Percentiles rank a stretch among this genome's conserved stretches.
Conservation (phyloP, 148 eudicot species). For the Polygonum maritimum region DNA sequence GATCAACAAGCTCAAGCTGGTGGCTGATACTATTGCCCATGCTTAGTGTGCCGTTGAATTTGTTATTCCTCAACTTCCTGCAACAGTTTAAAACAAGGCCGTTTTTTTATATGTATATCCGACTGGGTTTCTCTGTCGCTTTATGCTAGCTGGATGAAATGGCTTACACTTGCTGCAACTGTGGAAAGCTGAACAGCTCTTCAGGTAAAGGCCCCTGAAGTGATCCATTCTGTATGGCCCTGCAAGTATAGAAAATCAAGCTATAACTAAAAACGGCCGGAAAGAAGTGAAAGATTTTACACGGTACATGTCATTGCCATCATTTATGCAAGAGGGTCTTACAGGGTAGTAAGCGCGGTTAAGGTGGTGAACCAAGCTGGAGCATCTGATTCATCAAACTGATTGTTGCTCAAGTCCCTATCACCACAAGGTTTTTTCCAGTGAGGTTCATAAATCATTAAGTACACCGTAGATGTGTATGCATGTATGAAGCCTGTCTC, state of each 20-base stretch:
- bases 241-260: constrained; percentile 14
- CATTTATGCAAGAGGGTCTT: constrained; percentile 21
- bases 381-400: constrained; percentile 52
- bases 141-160: background rate
- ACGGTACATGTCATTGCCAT: background rate
- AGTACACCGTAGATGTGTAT: background rate
- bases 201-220: constrained; percentile 64
- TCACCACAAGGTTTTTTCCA: background rate
- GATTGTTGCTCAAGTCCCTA: constrained; percentile 90
- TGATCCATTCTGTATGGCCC: constrained; percentile 61
- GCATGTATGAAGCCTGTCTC: background rate
- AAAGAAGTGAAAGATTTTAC: background rate
- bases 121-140: background rate
- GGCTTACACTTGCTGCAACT: constrained; percentile 66
- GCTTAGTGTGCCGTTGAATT: constrained; percentile 51
- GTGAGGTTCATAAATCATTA: background rate
- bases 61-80: constrained; percentile 83
- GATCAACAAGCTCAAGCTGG: constrained; percentile 71
- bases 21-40: constrained; percentile 57
- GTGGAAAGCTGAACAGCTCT: constrained; percentile 48
- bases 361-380: constrained; percentile 81
- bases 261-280: background rate
- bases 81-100: background rate
- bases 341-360: constrained; percentile 73
- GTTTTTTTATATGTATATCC: background rate